phyloP scores from a whole-genome alignment of 2,329 filamentous ascomycete genomes.

The Tothia fuscella region DNA sequence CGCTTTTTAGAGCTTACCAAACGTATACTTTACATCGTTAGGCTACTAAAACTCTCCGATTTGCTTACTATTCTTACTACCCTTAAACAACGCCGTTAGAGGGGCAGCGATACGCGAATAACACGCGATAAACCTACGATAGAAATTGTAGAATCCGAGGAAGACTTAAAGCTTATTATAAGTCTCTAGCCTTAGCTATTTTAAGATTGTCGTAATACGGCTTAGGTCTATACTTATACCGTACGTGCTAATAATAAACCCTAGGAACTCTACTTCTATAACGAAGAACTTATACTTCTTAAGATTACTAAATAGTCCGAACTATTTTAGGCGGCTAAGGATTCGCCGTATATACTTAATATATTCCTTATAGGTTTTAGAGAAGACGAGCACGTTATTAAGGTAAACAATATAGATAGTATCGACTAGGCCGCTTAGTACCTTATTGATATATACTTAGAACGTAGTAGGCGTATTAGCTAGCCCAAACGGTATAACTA shows the following conservation, averaged over 20 bases:
- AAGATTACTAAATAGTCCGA: slow-evolving; percentile 12
- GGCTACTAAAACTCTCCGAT: background rate
- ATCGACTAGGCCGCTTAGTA: slow-evolving; percentile 15
- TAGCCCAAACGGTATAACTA: slow-evolving; percentile 18
- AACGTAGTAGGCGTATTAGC: slow-evolving; percentile 13
- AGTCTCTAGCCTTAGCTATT: slow-evolving; percentile 16
- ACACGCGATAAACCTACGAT: slow-evolving; percentile 19
- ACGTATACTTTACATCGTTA: background rate
- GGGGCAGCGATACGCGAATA: slow-evolving; percentile 15
- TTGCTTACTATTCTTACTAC: background rate
- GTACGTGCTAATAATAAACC: slow-evolving; percentile 16
- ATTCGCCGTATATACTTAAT: slow-evolving; percentile 5
- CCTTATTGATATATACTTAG: slow-evolving; percentile 17
- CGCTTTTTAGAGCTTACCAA: slow-evolving; percentile 10
- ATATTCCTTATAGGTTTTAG: slow-evolving; percentile 8
- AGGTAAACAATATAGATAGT: slow-evolving; percentile 16
- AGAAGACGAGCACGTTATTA: slow-evolving; percentile 18
- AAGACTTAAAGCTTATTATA: slow-evolving; percentile 18
- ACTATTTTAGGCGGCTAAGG: slow-evolving; percentile 8
- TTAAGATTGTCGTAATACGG: slow-evolving; percentile 13
- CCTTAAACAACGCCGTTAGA: slow-evolving; percentile 13
- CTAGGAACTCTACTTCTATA: slow-evolving; percentile 19
- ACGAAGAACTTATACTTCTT: slow-evolving; percentile 20
- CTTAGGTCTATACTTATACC: slow-evolving; percentile 15
- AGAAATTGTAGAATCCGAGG: slow-evolving; percentile 25